Percentiles rank a stretch among this genome's conserved stretches.
Evolutionary conservation across 768 basidiomycete species (phyloP).

Genomic region (Mycena olivaceomarginata): DNA sequence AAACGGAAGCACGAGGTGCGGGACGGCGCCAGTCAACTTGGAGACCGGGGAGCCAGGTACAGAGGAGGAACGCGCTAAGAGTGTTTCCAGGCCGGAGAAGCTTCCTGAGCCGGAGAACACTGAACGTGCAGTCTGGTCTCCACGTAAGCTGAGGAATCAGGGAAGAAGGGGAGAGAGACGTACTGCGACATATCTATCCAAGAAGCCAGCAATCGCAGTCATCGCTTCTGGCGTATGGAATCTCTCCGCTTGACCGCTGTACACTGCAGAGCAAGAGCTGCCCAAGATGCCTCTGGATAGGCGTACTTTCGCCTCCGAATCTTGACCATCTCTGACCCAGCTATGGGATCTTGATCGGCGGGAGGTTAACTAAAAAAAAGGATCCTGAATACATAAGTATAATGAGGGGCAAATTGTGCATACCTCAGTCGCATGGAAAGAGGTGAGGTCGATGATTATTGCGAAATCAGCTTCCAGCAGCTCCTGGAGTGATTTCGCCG

Average conservation of each 20-base stretch:
- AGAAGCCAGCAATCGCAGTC: slow-evolving; percentile 15
- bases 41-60: background rate
- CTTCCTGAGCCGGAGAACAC: slow-evolving; percentile 19
- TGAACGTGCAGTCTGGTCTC: slow-evolving; percentile 18
- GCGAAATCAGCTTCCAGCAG: slow-evolving; percentile 36
- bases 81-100: slow-evolving; percentile 13
- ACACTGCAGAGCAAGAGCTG: slow-evolving; percentile 6
- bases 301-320: background rate
- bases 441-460: slow-evolving; percentile 21
- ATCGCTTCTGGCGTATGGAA: slow-evolving; percentile 21
- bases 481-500: slow-evolving; percentile 18
- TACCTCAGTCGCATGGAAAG: slow-evolving; percentile 20
- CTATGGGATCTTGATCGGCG: slow-evolving; percentile 11
- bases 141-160: background rate
- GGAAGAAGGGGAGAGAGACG: background rate
- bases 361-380: background rate
- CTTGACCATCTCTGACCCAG: slow-evolving; percentile 1
- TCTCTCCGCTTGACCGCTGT: background rate
- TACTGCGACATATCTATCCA: slow-evolving; percentile 16
- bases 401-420: no score
- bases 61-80: background rate
- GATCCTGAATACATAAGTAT: background rate
- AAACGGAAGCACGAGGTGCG: slow-evolving; percentile 33
- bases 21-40: background rate
- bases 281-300: background rate